A percentile compares a stretch with the other conserved stretches of the same genome.
phyloP scores from a whole-genome alignment of 176 grass and related monocot species.

The Oryza officinalis region DNA sequence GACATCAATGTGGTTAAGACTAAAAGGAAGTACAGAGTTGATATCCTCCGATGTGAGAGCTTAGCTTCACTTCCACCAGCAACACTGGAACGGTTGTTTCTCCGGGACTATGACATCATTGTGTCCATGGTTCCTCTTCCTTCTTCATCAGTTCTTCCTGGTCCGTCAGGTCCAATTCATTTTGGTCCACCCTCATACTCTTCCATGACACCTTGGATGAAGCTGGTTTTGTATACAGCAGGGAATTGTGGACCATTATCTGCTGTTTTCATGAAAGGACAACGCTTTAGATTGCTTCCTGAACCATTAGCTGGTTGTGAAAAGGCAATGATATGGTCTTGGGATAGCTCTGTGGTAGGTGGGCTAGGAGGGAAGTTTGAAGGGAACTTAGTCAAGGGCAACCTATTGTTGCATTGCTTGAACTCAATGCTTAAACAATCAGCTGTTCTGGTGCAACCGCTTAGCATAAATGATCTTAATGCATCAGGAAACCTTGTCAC shows the following conservation, averaged over 20 bases:
- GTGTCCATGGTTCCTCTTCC: constrained; percentile 97
- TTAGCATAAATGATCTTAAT: constrained; percentile 76
- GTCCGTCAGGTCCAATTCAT: constrained; percentile 76
- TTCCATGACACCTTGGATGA: constrained; percentile 98
- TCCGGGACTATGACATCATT: constrained; percentile 94
- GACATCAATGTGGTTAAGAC: constrained; percentile 48
- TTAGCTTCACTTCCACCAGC: constrained; percentile 86
- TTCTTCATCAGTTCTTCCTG: constrained; percentile 82
- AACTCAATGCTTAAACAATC: constrained; percentile 94
- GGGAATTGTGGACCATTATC: constrained; percentile 81
- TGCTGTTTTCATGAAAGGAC: constrained; percentile 92
- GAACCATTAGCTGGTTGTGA: constrained; percentile 85
- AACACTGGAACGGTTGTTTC: constrained; percentile 83
- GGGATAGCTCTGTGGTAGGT: constrained; percentile 84
- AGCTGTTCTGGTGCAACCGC: constrained; percentile 87
- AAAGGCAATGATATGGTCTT: constrained; percentile 94
- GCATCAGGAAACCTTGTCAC: constrained; percentile 71
- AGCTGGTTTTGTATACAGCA: constrained; percentile 80
- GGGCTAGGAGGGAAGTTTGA: constrained; percentile 91
- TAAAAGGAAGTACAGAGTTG: constrained; percentile 89
- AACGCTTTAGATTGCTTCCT: constrained; percentile 79
- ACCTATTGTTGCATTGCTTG: constrained; percentile 82
- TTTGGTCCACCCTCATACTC: constrained; percentile 94
- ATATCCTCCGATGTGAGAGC: constrained; percentile 97
- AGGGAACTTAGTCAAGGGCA: constrained; percentile 96